Base-by-base conservation (phyloP, 1,284 basidiomycete genomes). In the Butyriboletus pseudospeciosus region DNA sequence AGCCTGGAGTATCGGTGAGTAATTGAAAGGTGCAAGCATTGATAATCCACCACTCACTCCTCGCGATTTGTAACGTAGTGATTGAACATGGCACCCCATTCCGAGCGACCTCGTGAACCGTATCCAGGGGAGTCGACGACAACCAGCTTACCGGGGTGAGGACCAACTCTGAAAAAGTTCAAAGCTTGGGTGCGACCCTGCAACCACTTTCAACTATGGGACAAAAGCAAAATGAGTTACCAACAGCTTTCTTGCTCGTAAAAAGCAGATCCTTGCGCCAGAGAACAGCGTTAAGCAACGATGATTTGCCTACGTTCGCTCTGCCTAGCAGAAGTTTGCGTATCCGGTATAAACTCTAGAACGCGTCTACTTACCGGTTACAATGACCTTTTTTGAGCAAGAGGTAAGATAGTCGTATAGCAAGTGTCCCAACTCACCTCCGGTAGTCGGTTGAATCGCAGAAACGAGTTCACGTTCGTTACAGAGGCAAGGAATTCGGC, bases 61-160 rank as follows among this genome's bases (percentile, higher is more conserved):
- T 77, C 67, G 26, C 87, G 80, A 32, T 71, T 79, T 47, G 75
- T 64, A 17, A 88, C 59, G 64, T 90, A 90, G 44, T 80, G 69
- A 51, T 86, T 75, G 67, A 90, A 87, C 3, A 88, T 60, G 36
- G 73, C 62, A 1, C 88, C 87, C 87, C 87, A 90, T 70, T 88
- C 84, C 28, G 77, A 76, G 44, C 86, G 77, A 12, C 88, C 87
- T 51, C 86, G 76, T n/a, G 75, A 68, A 45, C 88, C 88, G 64
- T 90, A 91, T 8, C 88, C 88, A 5, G 88, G 88, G 10, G 88
- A 79, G 61, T 91, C 88, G 7, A 90, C 87, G 3, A 91, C 71
- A 23, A 89, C 65, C 28, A 87, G 74, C 36, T 80, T 76, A 35
- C 81, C 81, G 13, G 79, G 79, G 16, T 73, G 69, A 7, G 72